Percentiles rank a stretch among this genome's conserved stretches.
These are phyloP conservation scores for Kwoniella heveanensis DNA, from an alignment of 768 basidiomycete genomes.

Conservation along the genomic window DNA sequence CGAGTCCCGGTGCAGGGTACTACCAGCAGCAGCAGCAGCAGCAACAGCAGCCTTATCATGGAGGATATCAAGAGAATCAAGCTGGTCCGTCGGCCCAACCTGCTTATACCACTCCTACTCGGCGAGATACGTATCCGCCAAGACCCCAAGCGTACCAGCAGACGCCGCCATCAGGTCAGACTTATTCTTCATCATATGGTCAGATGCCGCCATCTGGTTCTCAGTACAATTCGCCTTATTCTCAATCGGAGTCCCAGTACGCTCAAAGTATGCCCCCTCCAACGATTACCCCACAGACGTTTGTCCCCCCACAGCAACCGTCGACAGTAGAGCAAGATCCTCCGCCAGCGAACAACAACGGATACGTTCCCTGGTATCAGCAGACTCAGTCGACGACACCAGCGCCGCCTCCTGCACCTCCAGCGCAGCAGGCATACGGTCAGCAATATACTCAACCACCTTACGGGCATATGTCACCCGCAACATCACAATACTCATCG, in stretches of 20 bases:
- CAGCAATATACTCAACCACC: constrained; percentile 10
- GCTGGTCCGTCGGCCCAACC: neutral
- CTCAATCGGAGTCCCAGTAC: neutral
- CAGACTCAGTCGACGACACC: constrained; percentile 36
- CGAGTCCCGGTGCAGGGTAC: constrained; percentile 25
- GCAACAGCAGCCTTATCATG: constrained; percentile 8
- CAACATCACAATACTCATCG: neutral
- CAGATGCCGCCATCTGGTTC: constrained; percentile 11
- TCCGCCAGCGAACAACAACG: constrained; percentile 7
- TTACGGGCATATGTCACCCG: constrained; percentile 2
- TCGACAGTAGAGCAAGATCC: neutral
- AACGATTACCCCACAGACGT: neutral
- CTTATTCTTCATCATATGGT: constrained; percentile 13
- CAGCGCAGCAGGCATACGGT: constrained; percentile 13
- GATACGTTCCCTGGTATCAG: constrained; percentile 51
- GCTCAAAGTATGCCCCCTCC: constrained; percentile 1
- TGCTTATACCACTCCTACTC: constrained; percentile 7
- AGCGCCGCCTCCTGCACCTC: constrained; percentile 9
- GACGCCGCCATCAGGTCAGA: constrained; percentile 13
- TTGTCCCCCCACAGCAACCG: neutral
- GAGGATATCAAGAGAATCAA: neutral
- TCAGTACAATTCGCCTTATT: constrained; percentile 7
- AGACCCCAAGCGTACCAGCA: constrained; percentile 7
- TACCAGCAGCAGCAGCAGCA: constrained; percentile 15
- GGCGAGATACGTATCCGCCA: constrained; percentile 17